Evolutionary conservation across 345 rosid species (phyloP), one percentile per base, ranked within the genome.

Genomic region (Citrus unshiu): DNA sequence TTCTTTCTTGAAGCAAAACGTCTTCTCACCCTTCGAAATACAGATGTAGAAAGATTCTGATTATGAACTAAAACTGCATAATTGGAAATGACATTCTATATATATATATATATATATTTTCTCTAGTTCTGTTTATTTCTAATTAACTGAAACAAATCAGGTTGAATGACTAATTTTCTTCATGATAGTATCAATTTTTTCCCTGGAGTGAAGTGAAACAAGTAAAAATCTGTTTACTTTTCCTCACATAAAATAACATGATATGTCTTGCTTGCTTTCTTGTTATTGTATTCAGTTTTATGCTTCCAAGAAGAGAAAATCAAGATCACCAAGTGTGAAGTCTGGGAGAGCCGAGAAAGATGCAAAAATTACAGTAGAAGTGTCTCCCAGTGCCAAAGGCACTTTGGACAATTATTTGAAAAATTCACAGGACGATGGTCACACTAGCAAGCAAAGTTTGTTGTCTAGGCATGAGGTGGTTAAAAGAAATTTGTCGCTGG

Each of bases 221-320:
- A 6, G 68, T 60, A 18, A 19, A 32, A 27, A 4, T 46, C 13
- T 51, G 29, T 24, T 56, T 24, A 27, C 25, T 65, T 32, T 63
- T 32, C 51, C 29, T 69, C 29, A 2, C 78, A 64, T 78, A 60
- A 24, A 58, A 68, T 34, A 73, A 68, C 29, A 73, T 77, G 65
- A 49, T 68, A 37, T 30, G 6, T 63, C 37, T 81, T 72, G 77
- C 74, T 70, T 24, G 64, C 77, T 71, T 39, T 35, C 34, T 39
- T 74, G 32, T 29, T 80, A 67, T 72, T 74, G 57, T 81, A 0
- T 83, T 72, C 86, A 95, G 99, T 95, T 89, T 88, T 93, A 73
- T 57, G 84, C 86, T 64, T 92, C 94, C 35, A 93, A 86, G 86
- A 95, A 93, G 91, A 88, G 94, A 89, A 95, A 93, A 82, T 59